Evolutionary conservation across 148 eudicot species (phyloP).

Genomic region (Diospyros lotus): DNA sequence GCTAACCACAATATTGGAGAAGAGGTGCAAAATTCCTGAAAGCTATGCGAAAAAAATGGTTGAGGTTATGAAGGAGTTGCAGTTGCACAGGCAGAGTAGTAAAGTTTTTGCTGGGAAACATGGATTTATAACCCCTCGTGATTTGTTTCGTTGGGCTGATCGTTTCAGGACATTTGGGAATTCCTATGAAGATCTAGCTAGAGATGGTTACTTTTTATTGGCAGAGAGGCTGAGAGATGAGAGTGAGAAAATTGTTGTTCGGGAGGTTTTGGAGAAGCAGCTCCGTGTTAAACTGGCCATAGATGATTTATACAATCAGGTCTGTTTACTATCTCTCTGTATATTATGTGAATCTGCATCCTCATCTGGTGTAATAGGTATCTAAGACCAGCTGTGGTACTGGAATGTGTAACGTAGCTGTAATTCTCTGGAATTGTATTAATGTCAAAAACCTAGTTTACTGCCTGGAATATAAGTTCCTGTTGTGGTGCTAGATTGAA

Average conservation of each 20-base stretch:
- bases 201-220: slow-evolving; percentile 81
- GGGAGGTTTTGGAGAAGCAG: slow-evolving; percentile 69
- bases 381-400: not conserved
- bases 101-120: slow-evolving; percentile 98
- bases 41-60: slow-evolving; percentile 88
- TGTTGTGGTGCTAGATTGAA: not conserved
- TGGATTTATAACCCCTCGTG: slow-evolving; percentile 95
- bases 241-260: slow-evolving; percentile 65
- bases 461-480: not conserved
- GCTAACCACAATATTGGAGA: slow-evolving; percentile 61
- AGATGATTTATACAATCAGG: slow-evolving; percentile 67
- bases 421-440: slow-evolving; percentile 2
- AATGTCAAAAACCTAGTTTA: not conserved
- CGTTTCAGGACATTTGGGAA: slow-evolving; percentile 60
- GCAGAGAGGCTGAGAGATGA: slow-evolving; percentile 92
- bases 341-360: not conserved
- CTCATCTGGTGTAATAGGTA: not conserved
- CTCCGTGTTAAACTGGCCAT: slow-evolving; percentile 43
- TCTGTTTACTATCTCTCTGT: slow-evolving; percentile 10
- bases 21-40: slow-evolving; percentile 62
- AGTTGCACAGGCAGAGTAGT: slow-evolving; percentile 82
- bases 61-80: slow-evolving; percentile 89
- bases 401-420: not conserved
- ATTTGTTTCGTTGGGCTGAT: slow-evolving; percentile 91
- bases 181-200: slow-evolving; percentile 75